These are phyloP conservation scores for Akanthomyces dipterigenus DNA, from an alignment of 2,329 filamentous ascomycete genomes.

Conservation along the genomic window DNA sequence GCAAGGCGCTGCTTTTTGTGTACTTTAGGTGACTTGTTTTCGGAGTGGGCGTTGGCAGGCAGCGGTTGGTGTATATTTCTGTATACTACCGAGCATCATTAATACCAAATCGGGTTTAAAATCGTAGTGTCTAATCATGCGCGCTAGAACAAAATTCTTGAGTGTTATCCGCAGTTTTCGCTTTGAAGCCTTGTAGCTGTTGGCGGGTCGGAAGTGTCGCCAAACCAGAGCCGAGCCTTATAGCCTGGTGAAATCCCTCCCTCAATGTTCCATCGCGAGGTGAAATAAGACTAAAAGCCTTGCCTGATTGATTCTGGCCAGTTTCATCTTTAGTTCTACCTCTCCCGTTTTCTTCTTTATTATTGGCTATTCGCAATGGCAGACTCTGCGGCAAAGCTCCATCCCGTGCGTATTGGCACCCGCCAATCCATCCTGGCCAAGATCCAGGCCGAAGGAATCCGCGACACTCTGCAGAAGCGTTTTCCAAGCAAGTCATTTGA, in stretches of 20 bases:
- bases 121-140: not conserved
- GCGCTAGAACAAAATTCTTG: not conserved
- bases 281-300: not conserved
- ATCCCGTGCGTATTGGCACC: constrained; percentile 70
- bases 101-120: not conserved
- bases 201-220: not conserved
- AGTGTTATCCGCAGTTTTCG: not conserved
- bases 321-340: too few relatives aligned
- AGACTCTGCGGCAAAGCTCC: constrained; percentile 21
- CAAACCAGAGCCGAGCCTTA: not conserved
- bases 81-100: not conserved
- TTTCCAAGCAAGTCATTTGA: constrained; percentile 66
- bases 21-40: not conserved
- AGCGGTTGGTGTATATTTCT: not conserved
- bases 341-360: not conserved
- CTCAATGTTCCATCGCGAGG: too few relatives aligned
- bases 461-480: constrained; percentile 56
- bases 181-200: not conserved
- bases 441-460: constrained; percentile 72
- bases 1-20: not conserved
- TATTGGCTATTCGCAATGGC: constrained; percentile 17
- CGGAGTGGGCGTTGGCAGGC: not conserved
- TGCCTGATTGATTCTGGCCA: not conserved
- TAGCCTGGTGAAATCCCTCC: not conserved
- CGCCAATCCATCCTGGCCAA: constrained; percentile 81